These are phyloP conservation scores for Sporisorium scitamineum DNA, from an alignment of 1,284 basidiomycete species.

Conservation along the genomic window DNA sequence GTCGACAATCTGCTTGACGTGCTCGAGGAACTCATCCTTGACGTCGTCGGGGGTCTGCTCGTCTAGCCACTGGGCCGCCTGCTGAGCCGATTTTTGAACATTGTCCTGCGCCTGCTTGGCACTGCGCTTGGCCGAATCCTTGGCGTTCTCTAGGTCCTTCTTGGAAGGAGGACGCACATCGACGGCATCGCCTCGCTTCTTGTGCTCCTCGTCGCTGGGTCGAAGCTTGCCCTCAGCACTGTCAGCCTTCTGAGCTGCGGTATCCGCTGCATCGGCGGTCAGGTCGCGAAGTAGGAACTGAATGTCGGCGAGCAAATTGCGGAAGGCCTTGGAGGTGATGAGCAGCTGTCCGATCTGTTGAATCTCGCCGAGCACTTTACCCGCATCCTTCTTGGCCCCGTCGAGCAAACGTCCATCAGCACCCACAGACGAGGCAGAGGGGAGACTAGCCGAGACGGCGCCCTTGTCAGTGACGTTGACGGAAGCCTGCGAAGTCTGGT, in stretches of 20 bases:
- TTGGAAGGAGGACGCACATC: slow-evolving; percentile 62
- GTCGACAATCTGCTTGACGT: slow-evolving; percentile 69
- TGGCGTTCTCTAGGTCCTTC: slow-evolving; percentile 66
- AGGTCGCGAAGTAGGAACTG: slow-evolving; percentile 71
- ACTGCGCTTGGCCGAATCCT: slow-evolving; percentile 69
- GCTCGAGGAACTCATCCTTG: slow-evolving; percentile 70
- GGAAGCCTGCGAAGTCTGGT: slow-evolving; percentile 65
- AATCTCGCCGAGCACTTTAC: slow-evolving; percentile 69
- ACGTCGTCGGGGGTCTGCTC: slow-evolving; percentile 72
- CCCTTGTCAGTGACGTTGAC: slow-evolving; percentile 51
- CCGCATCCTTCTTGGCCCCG: slow-evolving; percentile 66
- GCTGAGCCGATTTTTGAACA: slow-evolving; percentile 32
- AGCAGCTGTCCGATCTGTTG: slow-evolving; percentile 70
- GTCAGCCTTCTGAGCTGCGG: slow-evolving; percentile 55
- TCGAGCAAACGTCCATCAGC: slow-evolving; percentile 66
- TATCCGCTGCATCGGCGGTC: slow-evolving; percentile 70
- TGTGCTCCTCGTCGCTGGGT: slow-evolving; percentile 58
- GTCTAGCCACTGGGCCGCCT: slow-evolving; percentile 69
- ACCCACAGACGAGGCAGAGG: slow-evolving; percentile 44
- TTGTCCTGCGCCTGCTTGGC: slow-evolving; percentile 68
- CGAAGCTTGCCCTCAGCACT: slow-evolving; percentile 63
- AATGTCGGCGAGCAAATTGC: slow-evolving; percentile 70
- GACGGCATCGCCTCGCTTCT: slow-evolving; percentile 60
- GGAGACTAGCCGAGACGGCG: slow-evolving; percentile 29
- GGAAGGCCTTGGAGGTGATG: slow-evolving; percentile 70